Evolutionary conservation across 129 eudicot species (phyloP).

Genomic region (Lactuca sativa): DNA sequence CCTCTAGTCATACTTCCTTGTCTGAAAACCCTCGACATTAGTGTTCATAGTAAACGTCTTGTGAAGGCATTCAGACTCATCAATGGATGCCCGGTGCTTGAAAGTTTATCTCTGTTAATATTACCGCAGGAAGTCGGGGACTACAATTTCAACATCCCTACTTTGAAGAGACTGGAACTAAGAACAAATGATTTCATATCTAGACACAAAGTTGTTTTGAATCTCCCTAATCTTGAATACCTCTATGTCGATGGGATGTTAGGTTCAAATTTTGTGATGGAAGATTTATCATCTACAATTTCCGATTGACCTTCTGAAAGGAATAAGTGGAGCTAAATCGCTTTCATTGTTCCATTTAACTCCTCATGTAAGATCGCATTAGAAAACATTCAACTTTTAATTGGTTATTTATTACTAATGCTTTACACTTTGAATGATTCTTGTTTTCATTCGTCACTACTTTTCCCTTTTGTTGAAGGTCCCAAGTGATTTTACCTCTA

Average conservation of each 20-base stretch:
- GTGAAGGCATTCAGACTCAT: not conserved
- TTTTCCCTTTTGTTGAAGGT: not conserved
- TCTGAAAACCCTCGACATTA: not conserved
- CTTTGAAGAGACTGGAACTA: conserved; percentile 11
- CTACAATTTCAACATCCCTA: not conserved
- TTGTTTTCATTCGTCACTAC: too few relatives aligned
- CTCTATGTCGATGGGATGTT: not conserved
- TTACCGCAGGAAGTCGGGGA: too few relatives aligned
- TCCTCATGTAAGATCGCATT: too few relatives aligned
- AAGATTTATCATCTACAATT: conserved; percentile 9
- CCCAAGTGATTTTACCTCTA: not conserved
- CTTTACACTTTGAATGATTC: too few relatives aligned
- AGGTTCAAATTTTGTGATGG: not conserved
- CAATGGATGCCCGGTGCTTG: conserved; percentile 13
- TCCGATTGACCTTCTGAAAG: not conserved
- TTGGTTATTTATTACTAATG: too few relatives aligned
- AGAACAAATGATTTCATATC: too few relatives aligned
- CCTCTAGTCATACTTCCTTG: not conserved
- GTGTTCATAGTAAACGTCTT: not conserved
- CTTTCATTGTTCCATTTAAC: not conserved
- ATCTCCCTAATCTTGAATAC: conserved; percentile 17
- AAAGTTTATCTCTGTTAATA: not conserved
- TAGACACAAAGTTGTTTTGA: conserved; percentile 10
- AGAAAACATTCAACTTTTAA: too few relatives aligned
- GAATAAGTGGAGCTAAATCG: not conserved